phyloP scores from a whole-genome alignment of 2,329 filamentous ascomycete species.

The Fusarium heterosporum region DNA sequence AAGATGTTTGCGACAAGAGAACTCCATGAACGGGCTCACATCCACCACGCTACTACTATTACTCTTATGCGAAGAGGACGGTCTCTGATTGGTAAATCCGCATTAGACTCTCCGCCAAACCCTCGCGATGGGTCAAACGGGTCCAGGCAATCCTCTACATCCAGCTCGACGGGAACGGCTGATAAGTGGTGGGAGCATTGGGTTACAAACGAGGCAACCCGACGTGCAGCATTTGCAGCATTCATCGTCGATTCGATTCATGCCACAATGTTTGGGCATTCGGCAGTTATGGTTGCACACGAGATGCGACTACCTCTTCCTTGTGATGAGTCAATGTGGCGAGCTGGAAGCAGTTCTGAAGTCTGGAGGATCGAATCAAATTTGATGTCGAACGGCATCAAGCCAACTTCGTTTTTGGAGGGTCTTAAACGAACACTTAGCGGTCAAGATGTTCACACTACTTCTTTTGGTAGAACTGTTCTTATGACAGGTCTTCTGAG shows the following conservation, averaged over 20 bases:
- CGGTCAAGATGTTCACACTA: constrained; percentile 86
- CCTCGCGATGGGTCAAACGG: constrained; percentile 69
- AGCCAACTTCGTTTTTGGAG: constrained; percentile 88
- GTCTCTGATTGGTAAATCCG: constrained; percentile 87
- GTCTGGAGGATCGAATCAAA: constrained; percentile 86
- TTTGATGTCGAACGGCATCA: constrained; percentile 82
- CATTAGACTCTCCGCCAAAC: constrained; percentile 85
- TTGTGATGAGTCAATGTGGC: constrained; percentile 94
- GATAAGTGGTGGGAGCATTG: constrained; percentile 97
- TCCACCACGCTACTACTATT: constrained; percentile 95
- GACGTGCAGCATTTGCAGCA: constrained; percentile 89
- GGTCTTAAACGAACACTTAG: constrained; percentile 90
- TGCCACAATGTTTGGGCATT: constrained; percentile 97
- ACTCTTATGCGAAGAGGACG: constrained; percentile 95
- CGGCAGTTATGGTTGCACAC: constrained; percentile 95
- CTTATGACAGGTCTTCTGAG: constrained; percentile 94
- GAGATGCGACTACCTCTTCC: constrained; percentile 92
- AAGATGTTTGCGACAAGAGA: constrained; percentile 97
- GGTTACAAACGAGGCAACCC: constrained; percentile 93
- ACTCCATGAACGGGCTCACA: constrained; percentile 93
- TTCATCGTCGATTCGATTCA: constrained; percentile 97
- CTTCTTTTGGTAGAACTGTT: constrained; percentile 91
- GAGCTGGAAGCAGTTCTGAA: constrained; percentile 86
- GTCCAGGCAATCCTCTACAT: constrained; percentile 71
- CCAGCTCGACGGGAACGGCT: constrained; percentile 73